These are phyloP conservation scores for Teratosphaeria destructans DNA, from an alignment of 2,329 filamentous ascomycete species.

Conservation along the genomic window DNA sequence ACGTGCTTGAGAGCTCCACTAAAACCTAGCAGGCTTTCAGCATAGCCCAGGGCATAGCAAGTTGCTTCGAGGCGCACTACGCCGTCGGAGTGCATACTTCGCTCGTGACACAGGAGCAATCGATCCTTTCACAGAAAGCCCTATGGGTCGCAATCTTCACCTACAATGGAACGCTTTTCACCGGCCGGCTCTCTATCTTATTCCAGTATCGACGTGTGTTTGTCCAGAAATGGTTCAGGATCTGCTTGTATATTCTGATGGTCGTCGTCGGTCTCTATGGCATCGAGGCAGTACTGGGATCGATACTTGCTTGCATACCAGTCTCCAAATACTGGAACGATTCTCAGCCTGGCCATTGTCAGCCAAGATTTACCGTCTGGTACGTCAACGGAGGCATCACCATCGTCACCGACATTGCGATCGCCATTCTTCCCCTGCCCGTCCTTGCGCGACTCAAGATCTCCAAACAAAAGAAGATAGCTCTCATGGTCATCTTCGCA, in stretches of 20 bases:
- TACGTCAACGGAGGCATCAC: slow-evolving; percentile 23
- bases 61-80: not conserved
- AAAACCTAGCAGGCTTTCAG: not conserved
- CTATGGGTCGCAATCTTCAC: slow-evolving; percentile 27
- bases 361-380: slow-evolving; percentile 1
- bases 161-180: slow-evolving; percentile 30
- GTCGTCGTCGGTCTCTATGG: not conserved
- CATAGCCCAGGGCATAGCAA: not conserved
- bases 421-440: slow-evolving; percentile 25
- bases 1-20: not conserved
- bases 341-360: not conserved
- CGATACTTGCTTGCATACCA: slow-evolving; percentile 4
- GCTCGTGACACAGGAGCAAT: slow-evolving; percentile 1
- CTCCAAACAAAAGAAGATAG: slow-evolving; percentile 22
- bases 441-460: slow-evolving; percentile 26
- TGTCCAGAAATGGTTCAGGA: slow-evolving; percentile 9
- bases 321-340: slow-evolving; percentile 4
- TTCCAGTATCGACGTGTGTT: slow-evolving; percentile 41
- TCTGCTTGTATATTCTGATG: slow-evolving; percentile 2
- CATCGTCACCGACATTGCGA: slow-evolving; percentile 27
- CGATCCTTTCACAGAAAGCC: slow-evolving; percentile 3
- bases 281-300: slow-evolving; percentile 5
- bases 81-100: slow-evolving; percentile 4
- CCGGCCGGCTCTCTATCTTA: slow-evolving; percentile 36
- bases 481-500: slow-evolving; percentile 26